Evolutionary conservation across 2,329 filamentous ascomycete species (phyloP).

Genomic region (Cucurbitaria berberidis): DNA sequence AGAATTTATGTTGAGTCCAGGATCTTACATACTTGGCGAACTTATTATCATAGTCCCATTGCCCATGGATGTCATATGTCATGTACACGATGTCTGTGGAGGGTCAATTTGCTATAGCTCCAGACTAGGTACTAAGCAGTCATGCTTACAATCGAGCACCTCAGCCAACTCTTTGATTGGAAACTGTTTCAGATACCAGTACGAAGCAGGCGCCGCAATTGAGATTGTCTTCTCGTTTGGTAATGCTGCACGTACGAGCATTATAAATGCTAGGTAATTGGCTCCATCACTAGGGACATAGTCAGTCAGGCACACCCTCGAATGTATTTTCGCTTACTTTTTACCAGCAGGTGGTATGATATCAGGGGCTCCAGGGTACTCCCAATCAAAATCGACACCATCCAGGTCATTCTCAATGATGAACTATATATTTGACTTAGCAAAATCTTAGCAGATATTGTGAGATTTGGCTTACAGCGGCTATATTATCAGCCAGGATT

Average conservation of each 20-base stretch:
- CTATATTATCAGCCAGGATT: too few species aligned
- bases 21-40: too few species aligned
- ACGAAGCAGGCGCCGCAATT: conserved; percentile 38
- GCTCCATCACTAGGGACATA: conserved; percentile 38
- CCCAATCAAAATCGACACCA: conserved; percentile 57
- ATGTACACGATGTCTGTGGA: conserved; percentile 44
- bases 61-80: conserved; percentile 50
- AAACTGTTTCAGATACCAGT: conserved; percentile 38
- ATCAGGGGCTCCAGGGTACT: conserved; percentile 42
- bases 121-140: too few species aligned
- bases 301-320: too few species aligned
- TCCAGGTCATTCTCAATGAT: conserved; percentile 25
- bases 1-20: too few species aligned
- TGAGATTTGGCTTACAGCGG: too few species aligned
- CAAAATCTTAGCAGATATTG: conserved; percentile 32
- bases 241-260: too few species aligned
- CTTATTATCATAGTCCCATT: conserved; percentile 50
- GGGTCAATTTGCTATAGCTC: too few species aligned
- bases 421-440: too few species aligned
- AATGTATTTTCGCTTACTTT: too few species aligned
- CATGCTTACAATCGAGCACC: conserved; percentile 35
- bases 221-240: conserved; percentile 31
- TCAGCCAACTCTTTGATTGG: conserved; percentile 27
- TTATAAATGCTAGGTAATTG: conserved; percentile 42
- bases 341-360: neutral